Base-by-base conservation (phyloP, 129 eudicot genomes). In the Helichrysum umbraculigerum region DNA sequence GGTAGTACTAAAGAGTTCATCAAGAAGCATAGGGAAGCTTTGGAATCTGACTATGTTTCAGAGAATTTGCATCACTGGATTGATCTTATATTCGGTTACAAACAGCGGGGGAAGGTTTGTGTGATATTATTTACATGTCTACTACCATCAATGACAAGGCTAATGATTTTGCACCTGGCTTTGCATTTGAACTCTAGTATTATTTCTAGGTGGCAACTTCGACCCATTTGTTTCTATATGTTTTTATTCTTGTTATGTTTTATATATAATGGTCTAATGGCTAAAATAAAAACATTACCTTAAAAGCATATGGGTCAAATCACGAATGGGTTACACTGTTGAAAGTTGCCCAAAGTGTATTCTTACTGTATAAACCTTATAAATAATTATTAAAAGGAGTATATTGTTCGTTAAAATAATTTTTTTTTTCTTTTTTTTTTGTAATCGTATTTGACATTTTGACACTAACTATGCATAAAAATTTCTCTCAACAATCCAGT, bases 51-150 rank as follows among this genome's bases (percentile, higher is more conserved):
- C 82, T 94, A 91, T 80, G 93, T 94, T 77, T 91, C 99, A 15
- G 96, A 94, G 76, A 88, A 91, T 83, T 89, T 94, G 59, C 99
- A 94, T 87, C 97, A 94, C 67, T 94, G 99, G 99, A 94, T 94
- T 29, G 99, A 94, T 90, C 96, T 94, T 44, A 94, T 94, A 65
- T 94, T 94, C 75, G 99, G 99, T 61, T 81, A 85, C 74, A 94
- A 86, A 85, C 99, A 94, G 81, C 80, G 99, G 63, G 99, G 99
- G 59, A 94, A 94, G 92, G 99, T 94, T 59, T 22, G 91, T 82
- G 20, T 63, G 21, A 25, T 72, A 20, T 37, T 16, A 0, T 28
- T 1, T 64, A 12, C 69, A 30, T 16, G 37, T 32, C 20, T 54
- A 54, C 60, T 58, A 6, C 64, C 28, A 12, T 58, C 7, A 5